Base-by-base conservation (phyloP, 2,329 filamentous ascomycete species). In the Arthroderma uncinatum region DNA sequence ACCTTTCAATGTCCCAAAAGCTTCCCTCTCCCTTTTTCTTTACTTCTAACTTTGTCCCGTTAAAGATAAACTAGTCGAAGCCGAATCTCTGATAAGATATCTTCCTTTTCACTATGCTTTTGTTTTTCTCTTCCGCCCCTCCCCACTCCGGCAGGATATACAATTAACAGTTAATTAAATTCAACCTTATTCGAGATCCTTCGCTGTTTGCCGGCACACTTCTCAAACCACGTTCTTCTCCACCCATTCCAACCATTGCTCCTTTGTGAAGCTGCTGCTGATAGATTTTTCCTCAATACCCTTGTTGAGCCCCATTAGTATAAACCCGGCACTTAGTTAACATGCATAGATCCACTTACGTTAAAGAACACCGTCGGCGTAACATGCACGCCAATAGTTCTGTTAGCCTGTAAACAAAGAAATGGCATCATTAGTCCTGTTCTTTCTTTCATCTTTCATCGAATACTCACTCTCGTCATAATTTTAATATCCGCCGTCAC, bases 361-460 rank as follows among this genome's bases (percentile, higher is more conserved):
- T 97, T 84, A 70, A 94, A 91, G 53, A 95, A 78, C 19, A 92
- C 89, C 0, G 91, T 96, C 1, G 92, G 92, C 42, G 89, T 92
- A 40, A 96, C 89, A 75, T 97, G 92, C 44, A 95, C 82, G 10
- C 91, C 87, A 7, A 87, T 80, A 63, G 93, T 73, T 44, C 92
- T 78, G 65, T 88, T 79, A 53, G 73, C 73, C 74, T 78, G 64
- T 55, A 40, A 7, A 42, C 19, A 34, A 19, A 37, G 19, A n/a
- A 33, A 8, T 39, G n/a, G 44, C 9, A 39, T 47, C 10, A 28
- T 37, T 21, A 53, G n/a, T n/a, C n/a, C n/a, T n/a, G 34, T 21
- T 16, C 30, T 36, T 16, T 1, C 2, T 37, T 16, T 33, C 36
- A 23, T 52, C 48, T 8, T 33, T 30, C 23, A n/a, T 10, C 48